phyloP scores from a whole-genome alignment of 208 protist genomes.

The Leishmania mexicana region DNA sequence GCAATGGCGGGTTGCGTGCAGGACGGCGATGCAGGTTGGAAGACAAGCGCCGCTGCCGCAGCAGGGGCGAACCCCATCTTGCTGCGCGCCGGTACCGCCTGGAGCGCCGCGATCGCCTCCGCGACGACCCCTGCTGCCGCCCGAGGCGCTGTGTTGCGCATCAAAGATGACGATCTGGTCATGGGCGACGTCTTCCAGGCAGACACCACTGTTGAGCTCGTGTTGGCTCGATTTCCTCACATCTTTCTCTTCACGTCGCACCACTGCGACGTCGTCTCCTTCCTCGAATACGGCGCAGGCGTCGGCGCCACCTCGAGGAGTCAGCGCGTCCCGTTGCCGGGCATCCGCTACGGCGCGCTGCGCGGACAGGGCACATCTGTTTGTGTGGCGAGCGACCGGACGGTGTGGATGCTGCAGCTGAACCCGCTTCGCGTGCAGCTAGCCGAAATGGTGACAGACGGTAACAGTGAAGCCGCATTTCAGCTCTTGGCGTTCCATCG shows the following conservation, averaged over 20 bases:
- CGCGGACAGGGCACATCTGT: constrained; percentile 48
- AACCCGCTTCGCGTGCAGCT: constrained; percentile 64
- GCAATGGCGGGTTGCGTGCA: constrained; percentile 17
- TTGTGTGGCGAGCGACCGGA: constrained; percentile 50
- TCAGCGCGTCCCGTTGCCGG: constrained; percentile 62
- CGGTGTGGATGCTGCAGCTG: constrained; percentile 68
- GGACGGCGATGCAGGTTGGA: background rate
- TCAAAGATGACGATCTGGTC: constrained; percentile 22
- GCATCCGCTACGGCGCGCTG: constrained; percentile 49
- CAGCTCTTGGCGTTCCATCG: constrained; percentile 57
- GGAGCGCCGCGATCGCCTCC: background rate
- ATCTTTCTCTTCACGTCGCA: constrained; percentile 68
- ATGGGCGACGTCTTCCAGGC: constrained; percentile 38
- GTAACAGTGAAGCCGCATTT: constrained; percentile 65
- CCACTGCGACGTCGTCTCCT: constrained; percentile 69
- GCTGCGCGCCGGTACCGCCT: constrained; percentile 9
- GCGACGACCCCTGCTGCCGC: background rate
- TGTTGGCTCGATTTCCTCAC: constrained; percentile 62
- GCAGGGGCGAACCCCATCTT: constrained; percentile 9
- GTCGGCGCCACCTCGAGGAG: constrained; percentile 12
- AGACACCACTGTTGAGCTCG: constrained; percentile 21
- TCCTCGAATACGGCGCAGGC: constrained; percentile 45
- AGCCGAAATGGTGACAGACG: constrained; percentile 49
- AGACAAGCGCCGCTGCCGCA: background rate
- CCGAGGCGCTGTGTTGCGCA: background rate